A percentile compares a stretch with the other conserved stretches of the same genome.
phyloP scores from a whole-genome alignment of 305 asterid genomes.

The Plantago lanceolata region DNA sequence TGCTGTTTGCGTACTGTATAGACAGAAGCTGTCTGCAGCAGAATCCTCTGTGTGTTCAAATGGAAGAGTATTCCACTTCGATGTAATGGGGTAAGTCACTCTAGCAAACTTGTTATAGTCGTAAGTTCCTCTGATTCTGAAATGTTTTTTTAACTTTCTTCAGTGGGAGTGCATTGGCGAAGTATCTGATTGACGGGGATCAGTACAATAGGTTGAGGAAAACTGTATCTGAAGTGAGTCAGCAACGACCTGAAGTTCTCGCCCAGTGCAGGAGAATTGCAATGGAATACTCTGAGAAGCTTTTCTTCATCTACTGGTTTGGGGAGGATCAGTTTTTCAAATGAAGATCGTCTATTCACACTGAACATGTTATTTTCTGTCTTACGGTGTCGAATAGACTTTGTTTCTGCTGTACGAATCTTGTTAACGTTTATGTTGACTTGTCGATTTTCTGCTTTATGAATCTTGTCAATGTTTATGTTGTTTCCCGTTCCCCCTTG shows the following conservation, averaged over 20 bases:
- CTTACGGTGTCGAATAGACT: background rate
- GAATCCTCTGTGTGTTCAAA: slow-evolving; percentile 11
- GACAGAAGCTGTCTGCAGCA: slow-evolving; percentile 23
- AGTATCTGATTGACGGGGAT: slow-evolving; percentile 17
- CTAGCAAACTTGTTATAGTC: background rate
- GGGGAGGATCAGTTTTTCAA: slow-evolving; percentile 5
- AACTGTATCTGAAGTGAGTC: slow-evolving; percentile 2
- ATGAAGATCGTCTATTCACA: background rate
- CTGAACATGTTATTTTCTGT: background rate
- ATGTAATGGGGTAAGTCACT: slow-evolving; percentile 28
- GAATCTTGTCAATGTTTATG: too few species aligned
- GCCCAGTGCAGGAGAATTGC: slow-evolving; percentile 12
- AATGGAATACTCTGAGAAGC: background rate
- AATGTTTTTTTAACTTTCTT: background rate
- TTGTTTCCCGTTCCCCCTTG: too few species aligned
- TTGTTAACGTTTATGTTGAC: too few species aligned
- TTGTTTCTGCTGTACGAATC: too few species aligned
- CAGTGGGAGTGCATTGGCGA: slow-evolving; percentile 13
- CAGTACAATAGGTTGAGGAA: slow-evolving; percentile 2
- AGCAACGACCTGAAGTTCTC: slow-evolving; percentile 7
- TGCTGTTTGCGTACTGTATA: slow-evolving; percentile 43
- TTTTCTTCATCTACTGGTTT: slow-evolving; percentile 7
- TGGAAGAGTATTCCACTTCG: slow-evolving; percentile 22
- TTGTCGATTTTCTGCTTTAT: too few species aligned
- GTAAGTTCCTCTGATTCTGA: background rate